Percentiles rank a stretch among this genome's conserved stretches.
phyloP scores from a whole-genome alignment of 1,139 yeast species.

The Hemisphaericaspora lyxosophila region DNA sequence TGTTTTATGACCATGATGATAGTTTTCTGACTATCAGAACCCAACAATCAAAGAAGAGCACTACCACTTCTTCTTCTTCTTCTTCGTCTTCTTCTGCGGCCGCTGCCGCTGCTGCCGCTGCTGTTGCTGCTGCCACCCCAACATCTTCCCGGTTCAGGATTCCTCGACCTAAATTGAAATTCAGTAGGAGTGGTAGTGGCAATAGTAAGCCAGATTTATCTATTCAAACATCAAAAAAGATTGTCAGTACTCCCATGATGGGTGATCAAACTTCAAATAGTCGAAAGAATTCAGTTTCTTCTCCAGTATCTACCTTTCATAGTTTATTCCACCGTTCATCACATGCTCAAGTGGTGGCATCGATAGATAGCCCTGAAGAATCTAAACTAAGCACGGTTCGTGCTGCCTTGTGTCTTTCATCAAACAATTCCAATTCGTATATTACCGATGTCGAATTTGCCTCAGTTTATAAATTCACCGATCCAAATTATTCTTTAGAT shows the following conservation, averaged over 20 bases:
- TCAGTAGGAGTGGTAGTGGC: slow-evolving; percentile 9
- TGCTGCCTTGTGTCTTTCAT: slow-evolving; percentile 35
- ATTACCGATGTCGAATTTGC: slow-evolving; percentile 39
- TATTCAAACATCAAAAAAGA: slow-evolving; percentile 22
- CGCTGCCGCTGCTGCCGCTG: too few species aligned
- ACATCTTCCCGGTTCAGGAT: slow-evolving; percentile 1
- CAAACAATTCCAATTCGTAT: slow-evolving; percentile 42
- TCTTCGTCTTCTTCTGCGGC: too few species aligned
- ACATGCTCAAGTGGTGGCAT: slow-evolving; percentile 18
- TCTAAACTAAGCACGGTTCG: slow-evolving; percentile 18
- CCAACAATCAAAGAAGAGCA: slow-evolving; percentile 11
- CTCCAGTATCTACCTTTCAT: slow-evolving; percentile 40
- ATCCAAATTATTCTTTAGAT: slow-evolving; percentile 33
- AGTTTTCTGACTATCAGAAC: slow-evolving; percentile 4
- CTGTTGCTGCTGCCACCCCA: slow-evolving; percentile 2
- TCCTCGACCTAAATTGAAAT: slow-evolving; percentile 4
- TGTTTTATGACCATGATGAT: slow-evolving; percentile 13
- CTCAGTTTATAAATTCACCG: slow-evolving; percentile 38
- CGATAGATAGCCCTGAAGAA: slow-evolving; percentile 11
- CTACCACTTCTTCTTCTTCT: neutral
- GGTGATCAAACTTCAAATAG: slow-evolving; percentile 18
- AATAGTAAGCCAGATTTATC: slow-evolving; percentile 18
- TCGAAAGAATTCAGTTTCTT: slow-evolving; percentile 28
- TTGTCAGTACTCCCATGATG: slow-evolving; percentile 22
- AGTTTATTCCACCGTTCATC: slow-evolving; percentile 36